Percentiles rank a stretch among this genome's conserved stretches.
phyloP scores from a whole-genome alignment of 2,329 filamentous ascomycete species.

The Botryotinia narcissicola region DNA sequence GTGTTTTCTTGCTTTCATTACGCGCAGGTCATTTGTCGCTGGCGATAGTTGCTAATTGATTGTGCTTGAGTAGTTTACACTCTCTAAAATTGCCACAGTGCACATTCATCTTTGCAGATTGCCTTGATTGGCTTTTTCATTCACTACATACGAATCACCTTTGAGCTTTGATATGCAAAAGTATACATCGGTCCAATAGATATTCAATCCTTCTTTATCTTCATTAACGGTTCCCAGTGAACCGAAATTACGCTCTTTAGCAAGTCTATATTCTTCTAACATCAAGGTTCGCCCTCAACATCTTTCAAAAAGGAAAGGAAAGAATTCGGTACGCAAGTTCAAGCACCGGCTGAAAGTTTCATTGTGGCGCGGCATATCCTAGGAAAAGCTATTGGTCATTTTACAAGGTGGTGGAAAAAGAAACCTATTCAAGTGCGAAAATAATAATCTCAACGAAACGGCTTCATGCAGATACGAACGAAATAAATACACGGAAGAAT shows the following conservation, averaged over 20 bases:
- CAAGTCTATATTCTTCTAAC: slow-evolving; percentile 24
- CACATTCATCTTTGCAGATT: background rate
- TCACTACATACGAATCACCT: slow-evolving; percentile 21
- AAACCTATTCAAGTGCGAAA: background rate
- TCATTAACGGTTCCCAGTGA: slow-evolving; percentile 35
- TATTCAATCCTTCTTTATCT: slow-evolving; percentile 27
- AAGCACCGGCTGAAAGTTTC: slow-evolving; percentile 17
- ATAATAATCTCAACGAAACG: slow-evolving; percentile 22
- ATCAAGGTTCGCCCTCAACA: slow-evolving; percentile 29
- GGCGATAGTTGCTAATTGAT: slow-evolving; percentile 26
- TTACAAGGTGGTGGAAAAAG: background rate
- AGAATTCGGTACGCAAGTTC: slow-evolving; percentile 12
- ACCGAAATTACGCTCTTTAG: slow-evolving; percentile 35
- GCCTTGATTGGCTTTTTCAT: slow-evolving; percentile 9
- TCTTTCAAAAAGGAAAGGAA: slow-evolving; percentile 5
- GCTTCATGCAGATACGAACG: slow-evolving; percentile 38
- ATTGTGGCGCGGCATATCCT: slow-evolving; percentile 7
- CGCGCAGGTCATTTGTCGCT: slow-evolving; percentile 24
- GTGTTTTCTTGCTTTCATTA: slow-evolving; percentile 13
- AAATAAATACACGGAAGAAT: slow-evolving; percentile 28
- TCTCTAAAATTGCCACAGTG: slow-evolving; percentile 3
- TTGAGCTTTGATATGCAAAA: slow-evolving; percentile 28
- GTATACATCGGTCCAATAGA: slow-evolving; percentile 26
- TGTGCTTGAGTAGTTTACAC: background rate
- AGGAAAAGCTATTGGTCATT: background rate